A percentile compares a stretch with the other conserved stretches of the same genome.
Evolutionary conservation across 2,329 filamentous ascomycete species (phyloP).

Genomic region (Dactylella cylindrospora): DNA sequence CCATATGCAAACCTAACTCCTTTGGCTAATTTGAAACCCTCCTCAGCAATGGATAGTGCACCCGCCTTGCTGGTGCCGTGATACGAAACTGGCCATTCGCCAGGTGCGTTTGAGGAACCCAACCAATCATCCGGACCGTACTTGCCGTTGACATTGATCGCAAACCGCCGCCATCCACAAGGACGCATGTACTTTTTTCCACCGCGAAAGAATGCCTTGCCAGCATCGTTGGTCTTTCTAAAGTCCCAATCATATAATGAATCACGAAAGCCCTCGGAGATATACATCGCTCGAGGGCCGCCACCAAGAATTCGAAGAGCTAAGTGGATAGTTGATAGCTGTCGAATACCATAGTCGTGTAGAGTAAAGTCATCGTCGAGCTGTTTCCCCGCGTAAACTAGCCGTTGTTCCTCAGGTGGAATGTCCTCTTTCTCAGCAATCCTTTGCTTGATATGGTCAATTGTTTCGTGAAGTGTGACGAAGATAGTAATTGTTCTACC

Average conservation of each 20-base stretch:
- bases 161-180: conserved; percentile 6
- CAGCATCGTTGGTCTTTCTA: background rate
- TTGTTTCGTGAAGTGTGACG: background rate
- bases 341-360: conserved; percentile 93
- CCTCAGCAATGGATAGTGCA: conserved; percentile 18
- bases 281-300: conserved; percentile 1
- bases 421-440: conserved; percentile 8
- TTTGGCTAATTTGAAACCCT: conserved; percentile 3
- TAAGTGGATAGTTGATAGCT: conserved; percentile 82
- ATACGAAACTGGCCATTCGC: conserved; percentile 21
- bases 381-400: conserved; percentile 13
- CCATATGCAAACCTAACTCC: conserved; percentile 1
- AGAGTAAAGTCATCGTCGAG: conserved; percentile 56
- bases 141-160: conserved; percentile 8
- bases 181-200: conserved; percentile 12
- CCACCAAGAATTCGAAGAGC: conserved; percentile 86
- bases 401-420: conserved; percentile 8
- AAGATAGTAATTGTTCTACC: conserved; percentile 11
- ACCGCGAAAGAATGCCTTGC: background rate
- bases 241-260: conserved; percentile 7
- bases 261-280: conserved; percentile 5
- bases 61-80: conserved; percentile 3
- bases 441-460: conserved; percentile 2
- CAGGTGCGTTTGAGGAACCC: background rate
- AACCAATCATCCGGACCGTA: conserved; percentile 13